Percentiles rank a stretch among this genome's conserved stretches.
Conservation (phyloP, 176 grass and related monocot species). For the Triticum timopheevii region DNA sequence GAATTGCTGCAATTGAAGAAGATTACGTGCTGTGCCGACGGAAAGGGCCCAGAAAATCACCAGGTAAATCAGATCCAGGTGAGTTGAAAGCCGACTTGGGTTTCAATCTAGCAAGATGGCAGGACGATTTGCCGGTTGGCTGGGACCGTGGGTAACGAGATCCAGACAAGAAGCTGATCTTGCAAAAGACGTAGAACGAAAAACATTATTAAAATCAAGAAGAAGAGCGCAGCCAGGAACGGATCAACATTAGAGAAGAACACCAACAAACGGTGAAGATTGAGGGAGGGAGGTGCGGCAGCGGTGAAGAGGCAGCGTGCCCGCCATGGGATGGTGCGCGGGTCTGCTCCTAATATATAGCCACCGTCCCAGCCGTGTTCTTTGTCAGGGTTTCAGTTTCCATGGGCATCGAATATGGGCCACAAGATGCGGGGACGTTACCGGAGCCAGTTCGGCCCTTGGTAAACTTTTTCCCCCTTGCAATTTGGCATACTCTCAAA, state of each 20-base stretch:
- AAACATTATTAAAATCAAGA: background rate
- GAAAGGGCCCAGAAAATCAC: constrained; percentile 75
- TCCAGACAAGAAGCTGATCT: constrained; percentile 77
- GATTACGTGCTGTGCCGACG: background rate
- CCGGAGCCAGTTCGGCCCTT: no score
- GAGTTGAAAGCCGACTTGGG: constrained; percentile 50
- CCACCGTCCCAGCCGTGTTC: no score
- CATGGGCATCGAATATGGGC: no score
- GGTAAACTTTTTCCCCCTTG: no score
- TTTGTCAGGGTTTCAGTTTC: no score
- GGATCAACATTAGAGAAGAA: background rate
- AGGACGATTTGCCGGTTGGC: constrained; percentile 37
- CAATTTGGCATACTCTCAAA: no score
- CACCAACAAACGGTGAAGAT: accelerated
- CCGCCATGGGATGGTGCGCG: background rate
- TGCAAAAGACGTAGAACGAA: background rate
- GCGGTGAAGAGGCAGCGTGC: background rate
- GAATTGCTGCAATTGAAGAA: background rate
- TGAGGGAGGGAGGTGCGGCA: background rate
- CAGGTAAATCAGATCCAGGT: constrained; percentile 57
- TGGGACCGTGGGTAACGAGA: constrained; percentile 20
- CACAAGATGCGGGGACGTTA: no score
- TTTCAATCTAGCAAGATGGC: constrained; percentile 54
- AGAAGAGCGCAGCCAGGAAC: background rate
- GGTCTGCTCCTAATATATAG: background rate